Evolutionary conservation across 495 filamentous ascomycete genomes (phyloP).

Genomic region (Pyrenula aspistea): DNA sequence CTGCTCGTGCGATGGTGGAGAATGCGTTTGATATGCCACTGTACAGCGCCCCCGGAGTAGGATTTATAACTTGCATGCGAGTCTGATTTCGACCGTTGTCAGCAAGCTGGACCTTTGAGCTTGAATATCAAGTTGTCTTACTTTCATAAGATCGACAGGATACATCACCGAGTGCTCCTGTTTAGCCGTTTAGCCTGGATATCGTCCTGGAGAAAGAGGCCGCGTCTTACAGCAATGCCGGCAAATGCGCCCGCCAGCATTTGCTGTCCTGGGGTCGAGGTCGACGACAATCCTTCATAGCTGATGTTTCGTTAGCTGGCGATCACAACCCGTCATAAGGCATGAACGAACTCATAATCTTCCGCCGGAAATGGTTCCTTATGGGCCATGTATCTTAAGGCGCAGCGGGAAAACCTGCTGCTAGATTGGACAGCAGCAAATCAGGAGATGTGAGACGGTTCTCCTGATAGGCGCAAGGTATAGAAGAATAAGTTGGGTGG

Average conservation of each 20-base stretch:
- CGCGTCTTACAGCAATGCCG: constrained; percentile 71
- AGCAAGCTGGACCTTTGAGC: constrained; percentile 3
- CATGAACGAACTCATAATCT: neutral
- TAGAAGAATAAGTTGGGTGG: neutral
- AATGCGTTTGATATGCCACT: constrained; percentile 86
- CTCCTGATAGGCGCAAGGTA: neutral
- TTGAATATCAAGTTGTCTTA: constrained; percentile 28
- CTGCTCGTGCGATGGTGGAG: constrained; percentile 76
- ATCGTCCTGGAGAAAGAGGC: neutral
- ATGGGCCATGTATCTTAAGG: neutral
- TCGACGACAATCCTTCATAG: neutral
- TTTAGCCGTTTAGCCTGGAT: constrained; percentile 6
- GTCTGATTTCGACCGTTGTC: constrained; percentile 44
- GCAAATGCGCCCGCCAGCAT: constrained; percentile 94
- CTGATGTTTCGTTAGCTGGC: too few relatives aligned
- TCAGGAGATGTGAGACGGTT: neutral
- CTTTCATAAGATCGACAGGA: constrained; percentile 95
- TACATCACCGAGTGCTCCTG: constrained; percentile 95
- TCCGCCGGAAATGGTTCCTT: neutral
- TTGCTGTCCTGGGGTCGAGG: constrained; percentile 45
- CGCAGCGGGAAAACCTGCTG: neutral
- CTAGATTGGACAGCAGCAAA: neutral
- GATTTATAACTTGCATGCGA: constrained; percentile 92
- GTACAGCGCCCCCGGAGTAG: constrained; percentile 74
- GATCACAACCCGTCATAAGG: too few relatives aligned